Conservation (phyloP, 2,329 filamentous ascomycete genomes). For the Immersiporthe knoxdaviesiana region DNA sequence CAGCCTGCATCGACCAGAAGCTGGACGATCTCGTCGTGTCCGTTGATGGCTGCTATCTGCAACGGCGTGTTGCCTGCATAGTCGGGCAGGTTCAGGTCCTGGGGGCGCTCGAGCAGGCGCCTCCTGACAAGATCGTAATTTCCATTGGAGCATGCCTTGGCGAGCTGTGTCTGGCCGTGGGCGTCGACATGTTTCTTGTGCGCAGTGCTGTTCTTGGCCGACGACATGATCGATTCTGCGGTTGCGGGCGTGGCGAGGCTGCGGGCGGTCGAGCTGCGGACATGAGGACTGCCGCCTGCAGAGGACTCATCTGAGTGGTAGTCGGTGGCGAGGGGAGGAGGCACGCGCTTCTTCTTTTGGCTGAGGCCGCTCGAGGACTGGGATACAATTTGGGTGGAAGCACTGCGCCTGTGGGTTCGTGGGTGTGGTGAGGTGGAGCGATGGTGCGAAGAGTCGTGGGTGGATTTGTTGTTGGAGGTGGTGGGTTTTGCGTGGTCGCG, state of each 20-base stretch:
- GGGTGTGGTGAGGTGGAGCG: conserved; percentile 64
- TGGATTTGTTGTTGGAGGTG: conserved; percentile 40
- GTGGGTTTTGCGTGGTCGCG: conserved; percentile 38
- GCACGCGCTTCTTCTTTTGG: conserved; percentile 64
- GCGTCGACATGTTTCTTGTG: conserved; percentile 90
- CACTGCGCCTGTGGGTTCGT: conserved; percentile 63
- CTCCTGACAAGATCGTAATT: conserved; percentile 79
- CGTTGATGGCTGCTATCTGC: conserved; percentile 89
- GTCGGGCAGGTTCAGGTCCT: conserved; percentile 86
- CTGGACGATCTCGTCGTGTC: conserved; percentile 83
- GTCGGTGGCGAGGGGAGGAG: conserved; percentile 64
- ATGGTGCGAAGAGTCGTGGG: conserved; percentile 42
- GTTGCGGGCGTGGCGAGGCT: conserved; percentile 59
- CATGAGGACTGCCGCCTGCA: conserved; percentile 61
- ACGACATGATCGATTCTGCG: conserved; percentile 64
- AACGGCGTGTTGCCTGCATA: conserved; percentile 96
- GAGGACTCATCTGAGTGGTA: conserved; percentile 72
- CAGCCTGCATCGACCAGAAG: conserved; percentile 85
- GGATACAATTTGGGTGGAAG: conserved; percentile 64
- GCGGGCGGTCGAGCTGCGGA: conserved; percentile 61
- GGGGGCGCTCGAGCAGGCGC: conserved; percentile 75
- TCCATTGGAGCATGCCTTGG: conserved; percentile 85
- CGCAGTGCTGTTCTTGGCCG: conserved; percentile 66
- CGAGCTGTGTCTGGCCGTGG: conserved; percentile 87
- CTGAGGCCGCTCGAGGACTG: conserved; percentile 58